Percentiles rank a stretch among this genome's conserved stretches.
Conservation (phyloP, 345 rosid genomes). For the Bretschneidera sinensis region DNA sequence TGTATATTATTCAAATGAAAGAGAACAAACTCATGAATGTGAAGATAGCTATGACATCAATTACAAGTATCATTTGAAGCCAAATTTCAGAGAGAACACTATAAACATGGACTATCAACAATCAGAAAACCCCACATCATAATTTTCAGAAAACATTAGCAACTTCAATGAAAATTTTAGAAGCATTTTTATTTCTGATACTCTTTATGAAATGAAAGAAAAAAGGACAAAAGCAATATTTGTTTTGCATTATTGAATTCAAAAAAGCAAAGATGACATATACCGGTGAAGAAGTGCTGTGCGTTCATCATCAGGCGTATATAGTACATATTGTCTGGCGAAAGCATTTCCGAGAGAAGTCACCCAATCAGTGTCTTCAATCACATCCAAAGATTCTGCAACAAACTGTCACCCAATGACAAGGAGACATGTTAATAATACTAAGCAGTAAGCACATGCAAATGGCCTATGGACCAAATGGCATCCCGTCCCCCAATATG, state of each 20-base stretch:
- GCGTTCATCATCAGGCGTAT: constrained; percentile 76
- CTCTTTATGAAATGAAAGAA: not conserved
- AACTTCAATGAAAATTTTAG: not conserved
- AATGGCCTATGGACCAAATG: not conserved
- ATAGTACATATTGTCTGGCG: constrained; percentile 71
- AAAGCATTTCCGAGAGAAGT: constrained; percentile 88
- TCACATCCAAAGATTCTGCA: constrained; percentile 94
- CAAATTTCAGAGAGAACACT: not conserved
- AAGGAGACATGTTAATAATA: constrained; percentile 12
- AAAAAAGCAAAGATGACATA: not conserved
- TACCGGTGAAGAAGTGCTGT: constrained; percentile 91
- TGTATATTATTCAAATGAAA: too few relatives aligned
- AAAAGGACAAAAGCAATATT: not conserved
- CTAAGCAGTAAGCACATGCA: not conserved
- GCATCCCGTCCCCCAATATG: not conserved
- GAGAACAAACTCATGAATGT: too few relatives aligned
- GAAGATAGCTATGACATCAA: too few relatives aligned
- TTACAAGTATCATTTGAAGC: too few relatives aligned
- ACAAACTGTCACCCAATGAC: constrained; percentile 60
- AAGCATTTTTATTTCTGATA: not conserved
- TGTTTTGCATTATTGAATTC: not conserved
- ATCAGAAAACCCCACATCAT: not conserved
- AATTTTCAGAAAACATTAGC: not conserved
- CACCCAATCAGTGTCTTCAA: constrained; percentile 78
- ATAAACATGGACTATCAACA: not conserved